Percentiles rank a stretch among this genome's conserved stretches.
phyloP scores from a whole-genome alignment of 1,139 yeast species.

The Diutina mesorugosa region DNA sequence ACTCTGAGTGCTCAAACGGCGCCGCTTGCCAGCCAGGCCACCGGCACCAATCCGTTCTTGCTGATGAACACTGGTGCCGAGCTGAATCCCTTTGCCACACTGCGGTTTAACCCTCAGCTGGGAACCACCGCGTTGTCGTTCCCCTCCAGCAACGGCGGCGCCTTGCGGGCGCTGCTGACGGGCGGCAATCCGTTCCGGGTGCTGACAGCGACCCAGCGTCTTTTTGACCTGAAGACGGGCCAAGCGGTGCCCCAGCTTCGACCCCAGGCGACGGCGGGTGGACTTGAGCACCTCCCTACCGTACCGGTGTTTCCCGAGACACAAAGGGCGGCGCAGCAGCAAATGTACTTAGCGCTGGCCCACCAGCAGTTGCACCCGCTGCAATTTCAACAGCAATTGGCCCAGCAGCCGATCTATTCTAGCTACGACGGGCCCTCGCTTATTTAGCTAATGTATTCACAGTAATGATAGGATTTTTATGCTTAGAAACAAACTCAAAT shows the following conservation, averaged over 20 bases:
- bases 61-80: conserved; percentile 8
- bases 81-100: neutral
- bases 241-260: conserved; percentile 17
- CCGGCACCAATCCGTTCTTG: conserved; percentile 36
- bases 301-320: conserved; percentile 57
- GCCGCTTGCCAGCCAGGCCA: conserved; percentile 10
- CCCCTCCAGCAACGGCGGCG: neutral
- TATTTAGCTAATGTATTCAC: neutral
- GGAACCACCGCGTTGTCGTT: conserved; percentile 2
- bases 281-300: conserved; percentile 49
- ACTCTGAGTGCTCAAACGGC: neutral
- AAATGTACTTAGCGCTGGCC: neutral
- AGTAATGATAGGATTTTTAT: neutral
- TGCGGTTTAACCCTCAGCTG: neutral
- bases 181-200: conserved; percentile 22
- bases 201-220: conserved; percentile 7
- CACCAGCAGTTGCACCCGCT: conserved; percentile 6
- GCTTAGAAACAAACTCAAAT: too few relatives aligned
- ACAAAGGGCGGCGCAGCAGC: conserved; percentile 17
- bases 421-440: conserved; percentile 1
- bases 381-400: conserved; percentile 6
- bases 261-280: conserved; percentile 54
- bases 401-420: neutral
- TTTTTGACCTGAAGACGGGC: conserved; percentile 6
- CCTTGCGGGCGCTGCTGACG: conserved; percentile 9